Evolutionary conservation across 108 stramenopile genomes (phyloP).

Genomic region (Seminavis robusta): DNA sequence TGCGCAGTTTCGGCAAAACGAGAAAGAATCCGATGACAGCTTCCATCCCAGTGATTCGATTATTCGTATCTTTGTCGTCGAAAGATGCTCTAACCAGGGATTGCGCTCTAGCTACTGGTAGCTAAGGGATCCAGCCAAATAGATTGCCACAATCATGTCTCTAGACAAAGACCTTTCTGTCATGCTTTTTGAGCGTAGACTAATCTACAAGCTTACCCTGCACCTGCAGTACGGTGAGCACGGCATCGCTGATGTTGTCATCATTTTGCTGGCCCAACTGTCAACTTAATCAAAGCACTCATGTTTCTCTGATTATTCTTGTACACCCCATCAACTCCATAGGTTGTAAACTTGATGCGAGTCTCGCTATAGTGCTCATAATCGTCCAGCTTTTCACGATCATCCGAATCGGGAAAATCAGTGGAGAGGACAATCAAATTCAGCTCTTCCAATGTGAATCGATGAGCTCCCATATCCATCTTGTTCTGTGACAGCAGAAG

Average conservation of each 20-base stretch:
- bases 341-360: conserved; percentile 51
- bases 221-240: too few species aligned
- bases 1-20: too few species aligned
- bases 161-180: too few species aligned
- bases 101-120: too few species aligned
- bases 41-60: too few species aligned
- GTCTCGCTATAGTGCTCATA: conserved; percentile 49
- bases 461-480: conserved; percentile 86
- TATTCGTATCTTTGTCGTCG: too few species aligned
- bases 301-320: conserved; percentile 18
- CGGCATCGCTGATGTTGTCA: neutral
- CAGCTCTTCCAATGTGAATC: conserved; percentile 75
- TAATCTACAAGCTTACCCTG: too few species aligned
- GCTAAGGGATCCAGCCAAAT: too few species aligned
- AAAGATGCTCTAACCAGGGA: too few species aligned
- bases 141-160: too few species aligned
- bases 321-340: conserved; percentile 52
- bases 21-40: too few species aligned
- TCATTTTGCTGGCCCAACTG: neutral
- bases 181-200: too few species aligned
- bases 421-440: conserved; percentile 86
- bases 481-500: conserved; percentile 81
- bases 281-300: conserved; percentile 4
- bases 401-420: conserved; percentile 83
- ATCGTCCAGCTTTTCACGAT: conserved; percentile 47